phyloP scores from a whole-genome alignment of 345 rosid species.

The Turritis glabra region DNA sequence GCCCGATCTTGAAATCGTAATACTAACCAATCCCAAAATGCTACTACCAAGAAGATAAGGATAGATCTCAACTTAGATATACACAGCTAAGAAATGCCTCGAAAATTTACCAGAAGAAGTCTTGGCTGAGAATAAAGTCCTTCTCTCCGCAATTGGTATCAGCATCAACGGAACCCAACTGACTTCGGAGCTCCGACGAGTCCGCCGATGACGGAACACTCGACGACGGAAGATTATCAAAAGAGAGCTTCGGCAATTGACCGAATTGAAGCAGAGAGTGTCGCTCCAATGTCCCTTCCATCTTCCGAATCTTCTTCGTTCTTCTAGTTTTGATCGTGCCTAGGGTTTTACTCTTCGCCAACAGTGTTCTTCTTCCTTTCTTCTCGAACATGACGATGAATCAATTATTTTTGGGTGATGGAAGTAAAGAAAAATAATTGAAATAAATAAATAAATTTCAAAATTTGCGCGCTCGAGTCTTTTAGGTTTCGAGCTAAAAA shows the following conservation, averaged over 20 bases:
- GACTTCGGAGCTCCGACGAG: constrained; percentile 39
- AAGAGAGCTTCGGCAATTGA: constrained; percentile 27
- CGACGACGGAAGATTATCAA: constrained; percentile 42
- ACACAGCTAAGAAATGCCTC: background rate
- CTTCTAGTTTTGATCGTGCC: constrained; percentile 38
- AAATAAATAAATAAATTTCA: constrained; percentile 10
- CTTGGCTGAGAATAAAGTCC: constrained; percentile 91
- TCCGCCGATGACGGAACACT: constrained; percentile 38
- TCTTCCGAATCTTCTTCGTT: constrained; percentile 34
- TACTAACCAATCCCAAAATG: background rate
- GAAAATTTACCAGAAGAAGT: constrained; percentile 78
- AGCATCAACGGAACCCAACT: constrained; percentile 32
- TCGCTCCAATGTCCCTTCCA: constrained; percentile 54
- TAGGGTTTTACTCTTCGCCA: constrained; percentile 50
- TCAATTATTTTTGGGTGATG: background rate
- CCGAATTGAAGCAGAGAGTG: constrained; percentile 52
- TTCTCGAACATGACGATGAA: constrained; percentile 30
- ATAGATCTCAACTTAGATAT: constrained; percentile 4
- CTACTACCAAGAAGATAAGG: background rate
- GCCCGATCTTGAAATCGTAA: background rate
- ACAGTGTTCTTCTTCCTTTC: constrained; percentile 37
- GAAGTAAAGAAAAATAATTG: background rate
- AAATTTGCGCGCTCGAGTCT: constrained; percentile 44
- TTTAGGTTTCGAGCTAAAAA: background rate
- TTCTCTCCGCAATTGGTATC: constrained; percentile 51